Evolutionary conservation across 192 early-diverging fungal genomes (phyloP).

Genomic region (Phycomyces blakesleeanus): DNA sequence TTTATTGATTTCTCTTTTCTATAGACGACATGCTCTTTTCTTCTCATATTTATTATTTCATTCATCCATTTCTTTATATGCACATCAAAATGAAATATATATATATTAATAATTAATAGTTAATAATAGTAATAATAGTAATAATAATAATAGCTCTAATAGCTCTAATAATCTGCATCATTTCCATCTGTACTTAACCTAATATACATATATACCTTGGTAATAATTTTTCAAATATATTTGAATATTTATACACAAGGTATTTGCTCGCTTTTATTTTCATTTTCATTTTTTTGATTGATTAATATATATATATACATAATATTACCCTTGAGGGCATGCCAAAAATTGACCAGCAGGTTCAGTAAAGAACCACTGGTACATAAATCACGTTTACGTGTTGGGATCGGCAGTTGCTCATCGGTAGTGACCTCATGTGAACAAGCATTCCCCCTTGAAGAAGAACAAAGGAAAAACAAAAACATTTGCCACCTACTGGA

Average conservation of each 20-base stretch:
- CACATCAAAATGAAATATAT: too few relatives aligned
- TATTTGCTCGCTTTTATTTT: slow-evolving; percentile 1
- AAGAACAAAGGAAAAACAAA: slow-evolving; percentile 23
- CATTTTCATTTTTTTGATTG: background rate
- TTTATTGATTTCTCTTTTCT: background rate
- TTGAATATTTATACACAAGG: background rate
- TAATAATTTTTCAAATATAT: background rate
- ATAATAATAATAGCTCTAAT: too few relatives aligned
- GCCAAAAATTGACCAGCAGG: slow-evolving; percentile 31
- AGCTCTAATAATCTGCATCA: too few relatives aligned
- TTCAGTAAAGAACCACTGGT: slow-evolving; percentile 3
- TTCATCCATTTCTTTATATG: too few relatives aligned
- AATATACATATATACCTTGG: background rate
- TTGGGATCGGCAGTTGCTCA: slow-evolving; percentile 29
- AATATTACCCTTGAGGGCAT: slow-evolving; percentile 8
- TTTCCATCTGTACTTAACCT: too few relatives aligned
- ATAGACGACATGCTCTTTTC: too few relatives aligned
- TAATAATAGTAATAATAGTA: too few relatives aligned
- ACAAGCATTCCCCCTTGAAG: slow-evolving; percentile 20
- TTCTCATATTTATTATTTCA: too few relatives aligned
- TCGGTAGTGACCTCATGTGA: slow-evolving; percentile 26
- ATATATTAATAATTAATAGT: too few relatives aligned
- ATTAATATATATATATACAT: background rate
- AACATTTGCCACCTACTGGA: background rate
- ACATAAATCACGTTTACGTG: background rate